These are phyloP conservation scores for Podaxis sp. DNA, from an alignment of 768 basidiomycete genomes.

Conservation along the genomic window DNA sequence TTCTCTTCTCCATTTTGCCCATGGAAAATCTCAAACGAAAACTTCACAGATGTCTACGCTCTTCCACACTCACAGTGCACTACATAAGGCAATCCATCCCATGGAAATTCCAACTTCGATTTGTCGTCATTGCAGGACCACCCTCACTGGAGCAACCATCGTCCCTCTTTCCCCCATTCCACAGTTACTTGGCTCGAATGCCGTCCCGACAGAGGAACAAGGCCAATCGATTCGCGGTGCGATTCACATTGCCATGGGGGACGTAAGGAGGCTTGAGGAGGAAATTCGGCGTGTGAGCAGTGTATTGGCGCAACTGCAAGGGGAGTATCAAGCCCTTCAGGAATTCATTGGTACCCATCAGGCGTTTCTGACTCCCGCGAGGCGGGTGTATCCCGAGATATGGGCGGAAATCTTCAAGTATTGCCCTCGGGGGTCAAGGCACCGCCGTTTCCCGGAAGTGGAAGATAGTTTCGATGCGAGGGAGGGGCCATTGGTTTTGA, in stretches of 20 bases:
- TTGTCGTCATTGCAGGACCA: slow-evolving; percentile 5
- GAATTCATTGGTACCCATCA: slow-evolving; percentile 12
- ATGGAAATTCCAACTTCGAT: background rate
- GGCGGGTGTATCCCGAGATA: slow-evolving; percentile 15
- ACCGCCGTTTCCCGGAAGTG: slow-evolving; percentile 11
- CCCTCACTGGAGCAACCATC: slow-evolving; percentile 1
- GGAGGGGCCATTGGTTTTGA: slow-evolving; percentile 13
- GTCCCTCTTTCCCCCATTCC: slow-evolving; percentile 12
- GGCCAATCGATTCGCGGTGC: background rate
- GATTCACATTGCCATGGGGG: background rate
- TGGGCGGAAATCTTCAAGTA: slow-evolving; percentile 14
- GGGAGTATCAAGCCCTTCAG: slow-evolving; percentile 7
- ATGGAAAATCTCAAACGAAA: background rate
- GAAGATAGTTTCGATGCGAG: slow-evolving; percentile 15
- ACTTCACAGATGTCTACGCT: background rate
- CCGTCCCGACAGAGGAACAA: slow-evolving; percentile 9
- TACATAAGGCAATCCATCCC: background rate
- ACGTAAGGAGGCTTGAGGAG: slow-evolving; percentile 9
- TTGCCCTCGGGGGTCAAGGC: slow-evolving; percentile 11
- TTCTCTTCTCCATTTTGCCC: too few species aligned
- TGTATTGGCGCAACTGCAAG: slow-evolving; percentile 8
- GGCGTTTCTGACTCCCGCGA: slow-evolving; percentile 13
- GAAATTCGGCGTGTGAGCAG: slow-evolving; percentile 9
- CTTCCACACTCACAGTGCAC: background rate
- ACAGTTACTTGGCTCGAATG: slow-evolving; percentile 12